A percentile compares a stretch with the other conserved stretches of the same genome.
Evolutionary conservation across 805 yeast genomes (phyloP).

Genomic region (Teunomyces funiuensis): DNA sequence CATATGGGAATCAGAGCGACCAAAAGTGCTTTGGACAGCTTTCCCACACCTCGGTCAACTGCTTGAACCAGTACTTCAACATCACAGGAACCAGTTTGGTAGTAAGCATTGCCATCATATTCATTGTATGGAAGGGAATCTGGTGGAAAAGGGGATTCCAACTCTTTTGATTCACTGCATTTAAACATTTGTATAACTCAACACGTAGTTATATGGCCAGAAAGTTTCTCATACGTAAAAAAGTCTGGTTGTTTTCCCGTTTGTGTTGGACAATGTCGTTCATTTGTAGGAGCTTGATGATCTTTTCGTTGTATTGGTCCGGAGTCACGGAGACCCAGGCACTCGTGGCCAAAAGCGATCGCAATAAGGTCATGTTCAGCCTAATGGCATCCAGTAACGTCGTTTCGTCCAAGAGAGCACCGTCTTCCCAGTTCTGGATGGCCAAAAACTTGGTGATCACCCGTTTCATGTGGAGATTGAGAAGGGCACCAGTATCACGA

Average conservation of each 20-base stretch:
- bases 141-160: slow-evolving; percentile 32
- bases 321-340: slow-evolving; percentile 6
- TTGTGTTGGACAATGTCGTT: slow-evolving; percentile 8
- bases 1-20: slow-evolving; percentile 69
- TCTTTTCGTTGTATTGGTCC: background rate
- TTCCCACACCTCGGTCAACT: slow-evolving; percentile 12
- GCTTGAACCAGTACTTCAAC: slow-evolving; percentile 29
- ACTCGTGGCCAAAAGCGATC: slow-evolving; percentile 1
- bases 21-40: slow-evolving; percentile 22
- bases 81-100: slow-evolving; percentile 25
- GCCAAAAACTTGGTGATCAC: slow-evolving; percentile 21
- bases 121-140: slow-evolving; percentile 27
- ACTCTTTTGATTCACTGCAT: slow-evolving; percentile 16
- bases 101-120: slow-evolving; percentile 24
- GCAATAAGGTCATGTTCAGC: slow-evolving; percentile 11
- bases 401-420: slow-evolving; percentile 17
- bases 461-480: slow-evolving; percentile 17
- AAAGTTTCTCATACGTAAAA: background rate
- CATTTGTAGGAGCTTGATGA: slow-evolving; percentile 11
- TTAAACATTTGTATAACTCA: background rate
- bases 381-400: slow-evolving; percentile 13
- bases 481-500: slow-evolving; percentile 10
- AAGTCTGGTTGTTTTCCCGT: slow-evolving; percentile 1
- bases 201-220: slow-evolving; percentile 1
- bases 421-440: slow-evolving; percentile 21